These are phyloP conservation scores for Raphanus sativus DNA, from an alignment of 345 rosid species.

Conservation along the genomic window DNA sequence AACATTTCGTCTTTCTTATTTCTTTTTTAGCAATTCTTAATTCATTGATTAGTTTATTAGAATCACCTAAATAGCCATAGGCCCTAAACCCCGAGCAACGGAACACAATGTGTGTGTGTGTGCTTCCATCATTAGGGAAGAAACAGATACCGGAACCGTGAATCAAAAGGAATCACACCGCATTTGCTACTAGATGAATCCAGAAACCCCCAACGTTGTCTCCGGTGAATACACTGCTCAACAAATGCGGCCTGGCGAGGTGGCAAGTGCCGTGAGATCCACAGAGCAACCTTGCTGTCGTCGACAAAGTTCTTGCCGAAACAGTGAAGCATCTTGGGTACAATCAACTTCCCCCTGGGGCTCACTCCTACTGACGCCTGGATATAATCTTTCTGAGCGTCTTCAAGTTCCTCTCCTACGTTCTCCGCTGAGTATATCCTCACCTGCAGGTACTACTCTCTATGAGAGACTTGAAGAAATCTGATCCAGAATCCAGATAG, in stretches of 20 bases:
- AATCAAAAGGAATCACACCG: constrained; percentile 71
- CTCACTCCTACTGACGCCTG: constrained; percentile 82
- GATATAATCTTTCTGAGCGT: constrained; percentile 75
- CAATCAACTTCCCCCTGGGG: constrained; percentile 78
- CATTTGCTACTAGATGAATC: constrained; percentile 63
- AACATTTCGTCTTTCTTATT: constrained; percentile 6
- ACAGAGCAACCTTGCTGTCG: constrained; percentile 65
- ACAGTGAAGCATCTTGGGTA: constrained; percentile 83
- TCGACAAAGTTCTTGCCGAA: constrained; percentile 70
- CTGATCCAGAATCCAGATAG: not conserved
- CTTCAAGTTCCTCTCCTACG: constrained; percentile 72
- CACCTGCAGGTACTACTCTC: constrained; percentile 47
- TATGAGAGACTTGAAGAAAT: constrained; percentile 4
- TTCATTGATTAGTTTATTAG: constrained; percentile 13
- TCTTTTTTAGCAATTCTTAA: not conserved
- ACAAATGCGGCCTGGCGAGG: constrained; percentile 70
- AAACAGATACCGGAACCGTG: constrained; percentile 80
- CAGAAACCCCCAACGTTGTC: constrained; percentile 68
- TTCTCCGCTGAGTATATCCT: constrained; percentile 65
- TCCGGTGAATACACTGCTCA: constrained; percentile 72
- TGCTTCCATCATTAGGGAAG: constrained; percentile 41
- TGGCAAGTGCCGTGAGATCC: constrained; percentile 87
- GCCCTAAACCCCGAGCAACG: constrained; percentile 17
- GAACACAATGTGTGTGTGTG: not conserved
- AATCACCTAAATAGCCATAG: constrained; percentile 25